Base-by-base conservation (phyloP, 495 filamentous ascomycete species). In the Neurospora sp. region DNA sequence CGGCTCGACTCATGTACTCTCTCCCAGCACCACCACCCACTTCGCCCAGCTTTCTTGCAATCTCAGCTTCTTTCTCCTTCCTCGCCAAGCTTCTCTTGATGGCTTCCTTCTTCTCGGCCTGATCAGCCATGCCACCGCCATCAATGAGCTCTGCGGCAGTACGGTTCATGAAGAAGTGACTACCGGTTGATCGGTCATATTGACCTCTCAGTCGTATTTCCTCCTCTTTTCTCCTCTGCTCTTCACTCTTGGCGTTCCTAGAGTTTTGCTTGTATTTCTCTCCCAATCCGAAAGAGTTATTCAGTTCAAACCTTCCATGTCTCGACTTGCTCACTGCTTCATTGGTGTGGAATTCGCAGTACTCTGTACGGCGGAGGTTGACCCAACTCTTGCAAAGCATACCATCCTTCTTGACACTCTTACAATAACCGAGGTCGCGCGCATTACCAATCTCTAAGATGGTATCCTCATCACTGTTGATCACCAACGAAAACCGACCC, bases 271-370 rank as follows among this genome's bases (percentile, higher is more conserved):
- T 71, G 79, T 83, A 7, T 76, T 81, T 71, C 82, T 82, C 74
- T 5, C 83, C 83, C 17, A 82, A 80, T 14, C 78, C 74, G 31
- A 88, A 88, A 16, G 85, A 87, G 75, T 96, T 95, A 72, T 78
- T 79, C 17, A 98, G 87, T 75, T 97, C 96, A 84, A 95, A 91
- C 10, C 96, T 86, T 0, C 86, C 82, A 4, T 88, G 81, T 53
- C 91, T 90, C 3, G 89, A 89, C 74, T 91, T 92, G 69, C 90
- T 88, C 2, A 98, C 80, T 17, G 91, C 90, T 20, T 90, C 79
- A 76, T 97, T 92, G 75, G 97, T 88, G 77, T 99, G 96, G 75
- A 92, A 99, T 73, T 96, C 92, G 82, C 96, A 99, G 79, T 91
- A 93, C 74, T 97, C 91, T 8, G 94, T 97, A 76, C 93, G 92